These are phyloP conservation scores for Rhodotorula sphaerocarpa DNA, from an alignment of 768 basidiomycete genomes.

Conservation along the genomic window DNA sequence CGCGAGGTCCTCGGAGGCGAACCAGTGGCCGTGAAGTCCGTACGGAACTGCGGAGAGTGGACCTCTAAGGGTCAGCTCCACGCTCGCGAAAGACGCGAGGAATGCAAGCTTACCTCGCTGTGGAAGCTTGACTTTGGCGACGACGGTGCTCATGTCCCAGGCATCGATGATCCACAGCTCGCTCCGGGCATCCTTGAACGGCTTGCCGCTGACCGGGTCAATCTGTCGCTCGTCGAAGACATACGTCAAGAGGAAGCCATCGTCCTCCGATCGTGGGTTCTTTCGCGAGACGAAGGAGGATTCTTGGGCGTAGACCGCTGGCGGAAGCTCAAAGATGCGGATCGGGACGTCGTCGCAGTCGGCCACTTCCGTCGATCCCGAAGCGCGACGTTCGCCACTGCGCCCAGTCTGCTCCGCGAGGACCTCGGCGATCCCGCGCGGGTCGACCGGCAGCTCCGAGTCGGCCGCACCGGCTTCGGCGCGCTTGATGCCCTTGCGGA, in stretches of 20 bases:
- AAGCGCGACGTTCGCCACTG: neutral
- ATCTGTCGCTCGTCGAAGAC: constrained; percentile 45
- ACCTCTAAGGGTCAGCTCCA: neutral
- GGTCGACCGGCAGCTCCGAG: constrained; percentile 39
- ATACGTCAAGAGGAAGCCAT: constrained; percentile 45
- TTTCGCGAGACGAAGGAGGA: constrained; percentile 42
- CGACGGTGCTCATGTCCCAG: constrained; percentile 39
- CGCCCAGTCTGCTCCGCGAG: constrained; percentile 38
- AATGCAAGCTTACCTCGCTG: constrained; percentile 18
- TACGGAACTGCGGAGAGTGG: constrained; percentile 32
- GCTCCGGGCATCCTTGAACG: constrained; percentile 40
- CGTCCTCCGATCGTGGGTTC: constrained; percentile 41
- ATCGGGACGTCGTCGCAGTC: constrained; percentile 36
- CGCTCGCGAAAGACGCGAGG: too few relatives aligned
- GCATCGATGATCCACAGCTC: constrained; percentile 48
- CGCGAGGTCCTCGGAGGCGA: constrained; percentile 36
- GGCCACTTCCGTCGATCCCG: neutral
- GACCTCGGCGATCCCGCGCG: constrained; percentile 39
- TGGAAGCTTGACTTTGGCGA: constrained; percentile 40
- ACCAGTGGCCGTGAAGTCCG: constrained; percentile 39
- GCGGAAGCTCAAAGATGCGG: constrained; percentile 43
- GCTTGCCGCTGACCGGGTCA: constrained; percentile 34
- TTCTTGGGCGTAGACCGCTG: constrained; percentile 44
- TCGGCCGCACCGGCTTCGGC: constrained; percentile 32
- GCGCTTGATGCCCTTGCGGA: constrained; percentile 38